Evolutionary conservation across 2,329 filamentous ascomycete species (phyloP).

Genomic region (Cytospora leucostoma): DNA sequence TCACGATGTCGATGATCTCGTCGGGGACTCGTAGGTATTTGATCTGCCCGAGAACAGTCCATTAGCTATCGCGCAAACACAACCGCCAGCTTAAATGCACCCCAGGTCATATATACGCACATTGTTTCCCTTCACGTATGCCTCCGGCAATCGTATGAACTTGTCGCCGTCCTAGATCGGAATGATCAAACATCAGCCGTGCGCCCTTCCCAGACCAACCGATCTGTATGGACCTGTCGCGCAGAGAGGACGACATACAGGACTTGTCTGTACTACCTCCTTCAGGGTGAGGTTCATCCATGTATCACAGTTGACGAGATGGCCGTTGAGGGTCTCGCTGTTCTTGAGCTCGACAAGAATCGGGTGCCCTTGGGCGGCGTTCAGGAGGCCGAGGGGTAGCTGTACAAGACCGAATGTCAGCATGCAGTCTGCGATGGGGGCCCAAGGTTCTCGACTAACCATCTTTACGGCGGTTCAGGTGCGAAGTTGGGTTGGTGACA

Average conservation of each 20-base stretch:
- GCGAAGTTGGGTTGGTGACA: constrained; percentile 1
- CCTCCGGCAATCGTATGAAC: constrained; percentile 88
- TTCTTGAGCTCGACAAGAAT: constrained; percentile 98
- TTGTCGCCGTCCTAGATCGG: constrained; percentile 78
- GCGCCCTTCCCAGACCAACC: background rate
- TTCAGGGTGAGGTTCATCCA: constrained; percentile 99
- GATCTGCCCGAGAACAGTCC: constrained; percentile 61
- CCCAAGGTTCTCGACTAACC: constrained; percentile 12
- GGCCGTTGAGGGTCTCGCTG: constrained; percentile 94
- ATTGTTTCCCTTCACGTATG: constrained; percentile 97
- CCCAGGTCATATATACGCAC: constrained; percentile 53
- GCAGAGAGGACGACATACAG: constrained; percentile 50
- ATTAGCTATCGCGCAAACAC: constrained; percentile 21
- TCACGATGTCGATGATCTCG: constrained; percentile 92
- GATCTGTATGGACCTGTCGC: background rate
- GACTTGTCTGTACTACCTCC: constrained; percentile 94
- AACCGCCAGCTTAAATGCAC: background rate
- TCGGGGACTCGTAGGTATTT: constrained; percentile 97
- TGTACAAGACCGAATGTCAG: constrained; percentile 37
- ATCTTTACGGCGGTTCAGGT: constrained; percentile 12
- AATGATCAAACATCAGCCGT: constrained; percentile 15
- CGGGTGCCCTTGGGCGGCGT: constrained; percentile 93
- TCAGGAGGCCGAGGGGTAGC: constrained; percentile 80
- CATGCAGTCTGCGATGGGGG: background rate
- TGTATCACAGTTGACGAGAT: constrained; percentile 94